Evolutionary conservation across 805 yeast genomes (phyloP), one percentile per base, ranked within the genome.

Genomic region (Jamesozyma lodderae): DNA sequence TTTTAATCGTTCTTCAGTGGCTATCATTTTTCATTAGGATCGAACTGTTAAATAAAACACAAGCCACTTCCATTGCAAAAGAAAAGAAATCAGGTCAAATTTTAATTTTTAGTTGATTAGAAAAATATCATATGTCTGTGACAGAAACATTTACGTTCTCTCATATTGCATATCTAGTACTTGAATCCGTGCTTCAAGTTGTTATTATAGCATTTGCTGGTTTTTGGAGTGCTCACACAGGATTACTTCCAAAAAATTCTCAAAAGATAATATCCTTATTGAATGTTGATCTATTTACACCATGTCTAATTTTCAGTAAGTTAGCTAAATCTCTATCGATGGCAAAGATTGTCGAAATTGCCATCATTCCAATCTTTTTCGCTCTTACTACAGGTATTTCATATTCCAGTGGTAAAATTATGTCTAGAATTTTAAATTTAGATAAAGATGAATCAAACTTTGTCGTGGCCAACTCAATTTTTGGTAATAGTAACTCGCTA

Each of bases 381-480:
- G 85, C 77, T n/a, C 46, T 88, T 21, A 75, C 87, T n/a, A 87
- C 96, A 0, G 75, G 72, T 14, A 79, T 87, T 15, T 79, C 96
- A 1, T 79, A 66, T 49, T 18, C 64, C 8, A 76, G 86, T 25
- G 82, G 95, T 6, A 62, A 64, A 22, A 21, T 74, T 17, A 70
- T 78, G 29, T 67, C 85, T 3, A 57, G 60, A 11, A 45, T 77
- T 31, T 57, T 87, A 44, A 52, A 62, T 6, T 64, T 92, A 50
- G 82, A 82, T 50, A 73, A 66, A 35, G 75, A 83, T 11, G 96
- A 92, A 62, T 56, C 84, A 3, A 88, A 90, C 63, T 90, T 85
- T 52, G 96, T 92, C 35, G 81, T 94, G 17, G 97, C 96, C 2
- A 92, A 92, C 94, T 86, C 92, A 2, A 95, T 88, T 5, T 90